Base-by-base conservation (phyloP, 2,329 filamentous ascomycete genomes). In the Scedosporium dehoogii region DNA sequence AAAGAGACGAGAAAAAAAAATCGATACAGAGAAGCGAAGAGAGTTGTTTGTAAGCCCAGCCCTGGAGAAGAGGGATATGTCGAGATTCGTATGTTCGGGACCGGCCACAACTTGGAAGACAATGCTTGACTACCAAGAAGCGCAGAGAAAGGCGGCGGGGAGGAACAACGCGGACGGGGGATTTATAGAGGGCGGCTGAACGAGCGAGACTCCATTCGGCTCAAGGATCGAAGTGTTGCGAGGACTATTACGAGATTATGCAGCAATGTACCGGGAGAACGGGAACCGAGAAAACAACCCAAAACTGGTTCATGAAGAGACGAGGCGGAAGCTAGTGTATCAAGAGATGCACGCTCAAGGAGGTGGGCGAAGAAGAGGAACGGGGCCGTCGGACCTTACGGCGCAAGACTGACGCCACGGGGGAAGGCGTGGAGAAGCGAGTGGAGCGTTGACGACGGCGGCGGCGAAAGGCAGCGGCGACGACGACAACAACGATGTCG, bases 1-100 rank as follows among this genome's bases (percentile, higher is more conserved):
- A 55, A 27, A 23, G 3, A 12, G 16, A 12, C 3, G 3, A n/a
- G 3, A 29, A 27, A 14, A 14, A 23, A 55, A 14, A 38, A 14
- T 38, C 33, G 33, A 55, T 21, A 48, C 44, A 48, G 18, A 48
- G 44, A 59, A 58, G 58, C 53, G 56, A 63, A 56, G 44, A 63
- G 53, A 62, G 61, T 38, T 59, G 44, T 61, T 66, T 55, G 42
- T 61, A 63, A 62, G 61, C 58, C 38, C 63, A 65, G 59, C 55
- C 64, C 53, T 63, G 62, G 60, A 56, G 48, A 42, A 61, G 44
- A 60, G 41, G 63, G 53, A 56, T 29, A 25, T 55, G 51, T 27
- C 23, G 51, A 55, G 6, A 14, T 23, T 55, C 21, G 51, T 55
- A 23, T 23, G 18, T 18, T 55, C 23, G 18, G 51, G 51, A 25